Percentiles rank a stretch among this genome's conserved stretches.
Evolutionary conservation across 1,284 basidiomycete genomes (phyloP).

Genomic region (Cryptococcus sp.): DNA sequence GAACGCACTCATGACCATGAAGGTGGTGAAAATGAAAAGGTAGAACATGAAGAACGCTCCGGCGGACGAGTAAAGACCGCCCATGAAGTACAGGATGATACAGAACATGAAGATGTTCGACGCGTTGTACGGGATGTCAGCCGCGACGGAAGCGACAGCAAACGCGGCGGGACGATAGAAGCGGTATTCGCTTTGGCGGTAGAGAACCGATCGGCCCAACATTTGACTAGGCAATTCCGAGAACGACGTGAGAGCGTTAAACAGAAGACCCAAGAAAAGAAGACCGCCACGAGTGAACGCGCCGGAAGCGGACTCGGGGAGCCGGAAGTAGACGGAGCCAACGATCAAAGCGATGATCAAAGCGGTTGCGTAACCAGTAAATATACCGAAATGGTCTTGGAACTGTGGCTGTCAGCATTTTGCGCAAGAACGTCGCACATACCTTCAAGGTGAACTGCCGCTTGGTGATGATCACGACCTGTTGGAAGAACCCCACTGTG

Average conservation of each 20-base stretch:
- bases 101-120: constrained; percentile 57
- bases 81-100: constrained; percentile 55
- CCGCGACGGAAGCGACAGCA: constrained; percentile 47
- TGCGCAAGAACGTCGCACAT: neutral
- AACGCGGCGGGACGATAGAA: constrained; percentile 68
- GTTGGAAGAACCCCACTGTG: constrained; percentile 74
- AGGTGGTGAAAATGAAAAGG: constrained; percentile 50
- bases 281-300: constrained; percentile 86
- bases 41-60: constrained; percentile 57
- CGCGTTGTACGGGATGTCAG: constrained; percentile 58
- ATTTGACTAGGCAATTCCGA: constrained; percentile 61
- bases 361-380: constrained; percentile 67
- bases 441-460: constrained; percentile 72
- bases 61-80: constrained; percentile 53
- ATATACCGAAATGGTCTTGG: constrained; percentile 80
- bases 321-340: constrained; percentile 72
- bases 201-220: constrained; percentile 70
- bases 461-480: constrained; percentile 70
- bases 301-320: constrained; percentile 71
- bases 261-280: constrained; percentile 73
- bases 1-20: constrained; percentile 53
- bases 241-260: constrained; percentile 56
- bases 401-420: constrained; percentile 54
- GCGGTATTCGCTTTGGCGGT: constrained; percentile 69
- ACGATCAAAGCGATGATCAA: constrained; percentile 65